Percentiles rank a stretch among this genome's conserved stretches.
Evolutionary conservation across 1,139 yeast species (phyloP).

Genomic region (Saccharomyces hybrid): DNA sequence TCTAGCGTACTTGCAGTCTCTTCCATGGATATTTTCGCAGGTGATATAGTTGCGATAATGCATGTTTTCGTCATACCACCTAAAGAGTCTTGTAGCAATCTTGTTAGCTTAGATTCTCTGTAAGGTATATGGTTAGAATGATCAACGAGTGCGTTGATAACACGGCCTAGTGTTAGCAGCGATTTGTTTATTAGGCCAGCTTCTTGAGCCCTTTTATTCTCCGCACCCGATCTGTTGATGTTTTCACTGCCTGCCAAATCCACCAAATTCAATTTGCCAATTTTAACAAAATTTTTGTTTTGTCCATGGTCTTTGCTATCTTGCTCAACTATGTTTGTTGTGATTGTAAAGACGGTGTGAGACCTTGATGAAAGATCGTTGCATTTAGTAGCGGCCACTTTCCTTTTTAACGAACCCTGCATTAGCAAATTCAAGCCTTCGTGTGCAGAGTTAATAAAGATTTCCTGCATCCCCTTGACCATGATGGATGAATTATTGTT

Average conservation of each 20-base stretch:
- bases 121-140: slow-evolving; percentile 67
- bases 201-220: slow-evolving; percentile 69
- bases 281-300: slow-evolving; percentile 31
- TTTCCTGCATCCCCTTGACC: slow-evolving; percentile 45
- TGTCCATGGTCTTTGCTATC: slow-evolving; percentile 36
- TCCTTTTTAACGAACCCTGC: slow-evolving; percentile 46
- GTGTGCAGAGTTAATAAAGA: slow-evolving; percentile 34
- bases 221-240: slow-evolving; percentile 71
- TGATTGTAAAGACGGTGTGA: slow-evolving; percentile 64
- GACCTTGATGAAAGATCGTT: slow-evolving; percentile 70
- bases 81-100: slow-evolving; percentile 70
- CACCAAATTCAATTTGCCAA: slow-evolving; percentile 67
- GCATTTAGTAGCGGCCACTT: slow-evolving; percentile 60
- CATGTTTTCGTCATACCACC: slow-evolving; percentile 80
- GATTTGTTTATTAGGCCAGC: slow-evolving; percentile 87
- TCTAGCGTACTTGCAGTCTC: slow-evolving; percentile 79
- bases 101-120: slow-evolving; percentile 74
- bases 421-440: slow-evolving; percentile 40
- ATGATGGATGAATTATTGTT: slow-evolving; percentile 27
- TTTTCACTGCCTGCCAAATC: slow-evolving; percentile 90
- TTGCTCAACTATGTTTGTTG: slow-evolving; percentile 40
- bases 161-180: slow-evolving; percentile 73
- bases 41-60: slow-evolving; percentile 75
- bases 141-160: slow-evolving; percentile 64
- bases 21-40: slow-evolving; percentile 62